Base-by-base conservation (phyloP, 2,329 filamentous ascomycete genomes). In the Calonectria pauciramosa region DNA sequence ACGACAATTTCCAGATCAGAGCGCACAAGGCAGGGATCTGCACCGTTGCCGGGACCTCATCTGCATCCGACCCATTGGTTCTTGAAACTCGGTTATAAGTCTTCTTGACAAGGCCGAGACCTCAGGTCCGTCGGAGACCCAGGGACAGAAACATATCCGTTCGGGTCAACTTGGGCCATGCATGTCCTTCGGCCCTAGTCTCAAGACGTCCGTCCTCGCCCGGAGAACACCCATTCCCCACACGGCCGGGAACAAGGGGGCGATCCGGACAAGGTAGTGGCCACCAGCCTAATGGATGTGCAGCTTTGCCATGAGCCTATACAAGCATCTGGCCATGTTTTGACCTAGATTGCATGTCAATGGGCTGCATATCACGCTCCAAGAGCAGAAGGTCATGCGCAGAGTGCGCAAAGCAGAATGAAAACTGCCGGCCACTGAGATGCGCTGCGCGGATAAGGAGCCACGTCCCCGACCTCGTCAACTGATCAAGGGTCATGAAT, bases 241-340 rank as follows among this genome's bases (percentile, higher is more conserved):
- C 68, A 63, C 54, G 14, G 18, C 68, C 32, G 32, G 68, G 54
- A 63, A 70, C 68, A 70, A 70, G 54, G 68, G 30, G 30, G 30
- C 65, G 32, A 51, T 54, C 47, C 49, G 32, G 30, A 44, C 34
- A 54, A 54, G 32, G 44, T 54, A 49, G 44, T 41, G 23, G 47
- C 49, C 32, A 28, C 65, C 56, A 41, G 28, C 16, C 23, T 26
- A 26, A 41, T 41, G 47, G 34, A 44, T 30, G 9, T 36, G 34
- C 47, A 6, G 7, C 18, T 38, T 44, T 63, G n/a, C 32, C 34
- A 28, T 23, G 26, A 54, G 34, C 13, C 16, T 32, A 23, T 26
- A 20, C 18, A 44, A 44, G 18, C 47, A 68, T 54, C 65, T 41
- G 34, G 34, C 26, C 65, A 68, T 68, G 65, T 28, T 36, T 54